Evolutionary conservation across 331 rosid genomes (phyloP).

Genomic region (Quercus tomentella): DNA sequence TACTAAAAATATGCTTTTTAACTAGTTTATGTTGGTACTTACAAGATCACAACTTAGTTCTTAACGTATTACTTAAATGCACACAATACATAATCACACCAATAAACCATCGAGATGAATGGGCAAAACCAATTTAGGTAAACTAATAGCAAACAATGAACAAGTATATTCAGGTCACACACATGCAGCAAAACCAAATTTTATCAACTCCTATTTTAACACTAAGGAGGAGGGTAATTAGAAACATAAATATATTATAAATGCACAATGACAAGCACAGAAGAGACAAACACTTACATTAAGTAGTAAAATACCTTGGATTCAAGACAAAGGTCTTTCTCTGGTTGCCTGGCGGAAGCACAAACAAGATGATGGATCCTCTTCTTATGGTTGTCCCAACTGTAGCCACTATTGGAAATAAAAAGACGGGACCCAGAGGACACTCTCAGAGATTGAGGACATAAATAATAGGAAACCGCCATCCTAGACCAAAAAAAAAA

Average conservation of each 20-base stretch:
- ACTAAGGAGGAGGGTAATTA: too few species aligned
- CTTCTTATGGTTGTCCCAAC: constrained; percentile 11
- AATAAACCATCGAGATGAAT: too few species aligned
- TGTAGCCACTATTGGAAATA: constrained; percentile 8
- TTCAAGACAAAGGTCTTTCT: not conserved
- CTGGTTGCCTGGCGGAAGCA: constrained; percentile 1
- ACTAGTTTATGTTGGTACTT: too few species aligned
- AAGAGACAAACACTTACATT: not conserved
- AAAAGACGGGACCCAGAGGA: constrained; percentile 21
- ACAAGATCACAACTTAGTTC: too few species aligned
- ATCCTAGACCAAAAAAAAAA: constrained; percentile 2
- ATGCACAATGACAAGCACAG: not conserved
- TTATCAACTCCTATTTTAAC: too few species aligned
- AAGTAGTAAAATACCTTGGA: constrained; percentile 3
- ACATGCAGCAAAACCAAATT: too few species aligned
- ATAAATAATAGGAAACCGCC: constrained; percentile 29
- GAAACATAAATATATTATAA: not conserved
- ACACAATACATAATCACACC: too few species aligned
- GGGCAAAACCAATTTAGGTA: too few species aligned
- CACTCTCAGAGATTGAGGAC: constrained; percentile 27
- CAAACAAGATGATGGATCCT: not conserved
- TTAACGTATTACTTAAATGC: too few species aligned
- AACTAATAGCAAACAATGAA: too few species aligned
- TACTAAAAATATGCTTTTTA: too few species aligned
- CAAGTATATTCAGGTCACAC: too few species aligned